phyloP scores from a whole-genome alignment of 2,329 filamentous ascomycete genomes.

The Diaporthe citriasiana region DNA sequence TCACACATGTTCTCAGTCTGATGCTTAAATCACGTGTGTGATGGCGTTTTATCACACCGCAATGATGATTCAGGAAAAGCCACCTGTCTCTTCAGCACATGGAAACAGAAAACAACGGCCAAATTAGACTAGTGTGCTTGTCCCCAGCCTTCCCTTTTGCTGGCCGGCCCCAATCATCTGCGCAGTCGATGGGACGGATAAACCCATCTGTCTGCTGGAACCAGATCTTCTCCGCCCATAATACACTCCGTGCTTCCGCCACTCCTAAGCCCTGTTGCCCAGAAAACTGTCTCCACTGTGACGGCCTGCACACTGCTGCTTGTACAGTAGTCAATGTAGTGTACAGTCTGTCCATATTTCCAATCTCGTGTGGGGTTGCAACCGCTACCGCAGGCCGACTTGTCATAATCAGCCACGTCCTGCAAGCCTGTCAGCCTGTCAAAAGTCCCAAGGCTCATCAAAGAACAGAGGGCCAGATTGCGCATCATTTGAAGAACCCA shows the following conservation, averaged over 20 bases:
- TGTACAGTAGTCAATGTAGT: too few relatives aligned
- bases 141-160: conserved; percentile 21
- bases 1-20: background rate
- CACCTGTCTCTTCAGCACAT: conserved; percentile 1
- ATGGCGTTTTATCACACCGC: background rate
- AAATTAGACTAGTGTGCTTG: background rate
- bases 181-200: background rate
- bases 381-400: conserved; percentile 11
- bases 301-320: too few relatives aligned
- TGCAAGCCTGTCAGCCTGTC: conserved; percentile 6
- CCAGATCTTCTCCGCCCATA: background rate
- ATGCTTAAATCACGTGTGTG: background rate
- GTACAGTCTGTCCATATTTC: background rate
- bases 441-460: background rate
- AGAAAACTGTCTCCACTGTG: background rate
- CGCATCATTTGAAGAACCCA: too few relatives aligned
- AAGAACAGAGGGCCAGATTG: background rate
- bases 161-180: background rate
- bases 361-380: conserved; percentile 28
- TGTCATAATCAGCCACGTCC: conserved; percentile 10
- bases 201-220: conserved; percentile 3
- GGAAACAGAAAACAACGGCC: background rate
- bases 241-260: background rate
- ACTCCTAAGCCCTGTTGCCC: too few relatives aligned
- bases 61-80: background rate